These are phyloP conservation scores for Rhodotorula sp. DNA, from an alignment of 1,284 basidiomycete genomes.

Conservation along the genomic window DNA sequence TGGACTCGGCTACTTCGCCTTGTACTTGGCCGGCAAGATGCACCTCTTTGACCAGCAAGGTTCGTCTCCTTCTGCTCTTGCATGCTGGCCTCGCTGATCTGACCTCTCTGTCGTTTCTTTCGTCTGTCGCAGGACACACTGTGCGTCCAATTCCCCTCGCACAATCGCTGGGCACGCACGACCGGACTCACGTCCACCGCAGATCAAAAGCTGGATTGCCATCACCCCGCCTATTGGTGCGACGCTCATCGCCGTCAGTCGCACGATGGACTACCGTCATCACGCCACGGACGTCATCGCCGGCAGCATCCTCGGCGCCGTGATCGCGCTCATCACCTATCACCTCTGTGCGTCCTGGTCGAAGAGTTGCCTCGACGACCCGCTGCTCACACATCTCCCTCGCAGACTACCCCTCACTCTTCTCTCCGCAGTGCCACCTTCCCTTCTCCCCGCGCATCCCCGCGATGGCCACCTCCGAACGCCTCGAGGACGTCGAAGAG, in stretches of 20 bases:
- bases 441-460: slow-evolving; percentile 67
- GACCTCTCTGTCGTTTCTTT: not conserved
- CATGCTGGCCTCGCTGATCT: slow-evolving; percentile 41
- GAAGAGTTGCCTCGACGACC: too few species aligned
- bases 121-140: slow-evolving; percentile 45
- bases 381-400: not conserved
- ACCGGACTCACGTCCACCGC: too few species aligned
- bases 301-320: slow-evolving; percentile 48
- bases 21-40: slow-evolving; percentile 86
- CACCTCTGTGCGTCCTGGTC: slow-evolving; percentile 37
- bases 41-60: slow-evolving; percentile 83
- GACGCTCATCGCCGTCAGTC: slow-evolving; percentile 72
- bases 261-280: slow-evolving; percentile 53
- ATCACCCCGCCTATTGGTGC: slow-evolving; percentile 75
- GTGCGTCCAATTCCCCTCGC: not conserved
- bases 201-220: slow-evolving; percentile 79
- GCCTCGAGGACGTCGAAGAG: not conserved
- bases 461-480: not conserved
- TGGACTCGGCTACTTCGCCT: slow-evolving; percentile 82
- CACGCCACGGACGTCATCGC: slow-evolving; percentile 52
- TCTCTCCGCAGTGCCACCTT: slow-evolving; percentile 62
- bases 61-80: slow-evolving; percentile 49
- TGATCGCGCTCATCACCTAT: slow-evolving; percentile 45
- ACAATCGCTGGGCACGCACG: too few species aligned
- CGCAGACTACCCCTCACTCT: slow-evolving; percentile 65